Evolutionary conservation across 192 early-diverging fungal species (phyloP).

Genomic region (Diversispora epigaea): DNA sequence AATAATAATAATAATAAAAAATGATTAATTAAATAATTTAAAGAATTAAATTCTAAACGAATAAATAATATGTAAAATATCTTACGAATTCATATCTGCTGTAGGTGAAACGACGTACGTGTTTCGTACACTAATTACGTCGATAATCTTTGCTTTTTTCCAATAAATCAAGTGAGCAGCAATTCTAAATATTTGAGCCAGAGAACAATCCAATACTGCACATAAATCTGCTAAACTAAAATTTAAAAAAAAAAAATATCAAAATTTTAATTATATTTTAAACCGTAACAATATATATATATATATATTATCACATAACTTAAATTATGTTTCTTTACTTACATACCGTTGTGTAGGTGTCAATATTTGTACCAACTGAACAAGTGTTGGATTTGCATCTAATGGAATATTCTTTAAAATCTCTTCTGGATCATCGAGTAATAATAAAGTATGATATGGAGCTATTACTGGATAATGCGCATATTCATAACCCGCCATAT

Average conservation of each 20-base stretch:
- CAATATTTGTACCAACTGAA: conserved; percentile 85
- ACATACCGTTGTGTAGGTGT: conserved; percentile 75
- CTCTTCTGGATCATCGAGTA: conserved; percentile 82
- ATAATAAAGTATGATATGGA: conserved; percentile 84
- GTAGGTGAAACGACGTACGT: conserved; percentile 77
- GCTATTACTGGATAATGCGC: conserved; percentile 72
- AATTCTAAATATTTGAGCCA: conserved; percentile 86
- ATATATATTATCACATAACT: background rate
- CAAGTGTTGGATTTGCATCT: conserved; percentile 82
- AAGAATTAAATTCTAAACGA: no score
- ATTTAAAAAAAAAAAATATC: conserved; percentile 18
- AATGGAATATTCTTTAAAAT: conserved; percentile 73
- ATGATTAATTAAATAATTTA: no score
- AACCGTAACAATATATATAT: background rate
- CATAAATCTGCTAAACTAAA: conserved; percentile 77
- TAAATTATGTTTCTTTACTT: no score
- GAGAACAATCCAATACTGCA: conserved; percentile 84
- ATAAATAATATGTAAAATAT: no score
- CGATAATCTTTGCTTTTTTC: conserved; percentile 87
- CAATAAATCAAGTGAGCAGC: conserved; percentile 93
- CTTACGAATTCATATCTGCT: conserved; percentile 60
- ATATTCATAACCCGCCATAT: conserved; percentile 54
- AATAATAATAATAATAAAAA: background rate
- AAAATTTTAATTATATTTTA: background rate
- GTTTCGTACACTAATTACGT: conserved; percentile 72